Evolutionary conservation across 78 protist genomes (phyloP).

Genomic region (Speleostelium caveatum): DNA sequence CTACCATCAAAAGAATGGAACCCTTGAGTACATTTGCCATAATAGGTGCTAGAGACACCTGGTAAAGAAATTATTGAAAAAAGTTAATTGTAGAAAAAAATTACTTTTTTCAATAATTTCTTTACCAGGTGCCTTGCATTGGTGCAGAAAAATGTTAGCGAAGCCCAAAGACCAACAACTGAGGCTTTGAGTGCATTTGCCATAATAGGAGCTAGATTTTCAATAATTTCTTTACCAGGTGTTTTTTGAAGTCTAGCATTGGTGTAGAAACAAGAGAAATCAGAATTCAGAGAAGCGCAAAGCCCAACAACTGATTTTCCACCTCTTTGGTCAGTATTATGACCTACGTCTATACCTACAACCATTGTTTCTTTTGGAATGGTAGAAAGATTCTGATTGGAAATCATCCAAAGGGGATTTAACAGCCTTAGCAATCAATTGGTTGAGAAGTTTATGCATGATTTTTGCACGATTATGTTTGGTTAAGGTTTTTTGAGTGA

Average conservation of each 20-base stretch:
- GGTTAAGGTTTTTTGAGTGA: neutral
- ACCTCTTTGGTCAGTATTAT: conserved; percentile 3
- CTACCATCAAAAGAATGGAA: too few relatives aligned
- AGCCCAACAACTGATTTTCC: conserved; percentile 41
- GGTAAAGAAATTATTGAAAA: conserved; percentile 57
- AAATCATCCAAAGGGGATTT: conserved; percentile 35
- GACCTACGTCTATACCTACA: conserved; percentile 64
- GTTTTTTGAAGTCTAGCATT: neutral
- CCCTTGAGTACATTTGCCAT: neutral
- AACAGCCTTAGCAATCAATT: conserved; percentile 35
- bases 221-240: conserved; percentile 58
- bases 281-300: conserved; percentile 9
- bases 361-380: conserved; percentile 29
- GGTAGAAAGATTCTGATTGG: neutral
- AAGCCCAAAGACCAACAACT: conserved; percentile 6
- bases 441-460: neutral
- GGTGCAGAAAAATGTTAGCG: conserved; percentile 3
- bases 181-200: neutral
- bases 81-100: too few relatives aligned
- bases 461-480: neutral
- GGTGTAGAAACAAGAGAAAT: neutral
- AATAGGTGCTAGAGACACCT: neutral
- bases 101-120: conserved; percentile 45
- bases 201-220: neutral
- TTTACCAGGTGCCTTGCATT: conserved; percentile 30